phyloP scores from a whole-genome alignment of 768 basidiomycete genomes.

The Leccinum rimulosum region DNA sequence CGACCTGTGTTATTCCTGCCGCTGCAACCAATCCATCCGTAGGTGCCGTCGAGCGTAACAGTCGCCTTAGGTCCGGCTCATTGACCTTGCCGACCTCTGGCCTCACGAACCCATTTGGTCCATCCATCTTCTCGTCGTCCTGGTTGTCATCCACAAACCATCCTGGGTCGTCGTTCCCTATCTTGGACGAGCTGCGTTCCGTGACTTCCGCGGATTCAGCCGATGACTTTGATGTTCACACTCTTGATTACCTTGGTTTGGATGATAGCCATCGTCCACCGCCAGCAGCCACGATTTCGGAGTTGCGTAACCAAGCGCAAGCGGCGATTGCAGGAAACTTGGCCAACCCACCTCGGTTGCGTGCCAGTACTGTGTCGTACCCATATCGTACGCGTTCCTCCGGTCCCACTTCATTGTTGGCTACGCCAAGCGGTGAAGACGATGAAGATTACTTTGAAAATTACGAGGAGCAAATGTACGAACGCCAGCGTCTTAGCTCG shows the following conservation, averaged over 20 bases:
- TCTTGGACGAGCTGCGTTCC: constrained; percentile 79
- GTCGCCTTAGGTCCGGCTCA: constrained; percentile 89
- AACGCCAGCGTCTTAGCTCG: constrained; percentile 57
- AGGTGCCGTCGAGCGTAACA: constrained; percentile 57
- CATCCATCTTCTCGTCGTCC: constrained; percentile 85
- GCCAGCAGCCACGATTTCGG: constrained; percentile 86
- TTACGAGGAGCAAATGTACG: constrained; percentile 44
- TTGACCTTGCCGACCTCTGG: constrained; percentile 80
- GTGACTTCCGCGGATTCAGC: constrained; percentile 75
- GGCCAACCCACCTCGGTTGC: constrained; percentile 72
- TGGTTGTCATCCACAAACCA: constrained; percentile 73
- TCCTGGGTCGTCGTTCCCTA: constrained; percentile 54
- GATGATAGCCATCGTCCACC: constrained; percentile 73
- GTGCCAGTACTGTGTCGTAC: constrained; percentile 91
- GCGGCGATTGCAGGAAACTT: constrained; percentile 85
- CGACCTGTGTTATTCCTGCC: constrained; percentile 57
- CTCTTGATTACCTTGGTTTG: constrained; percentile 93
- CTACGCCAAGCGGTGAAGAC: constrained; percentile 61
- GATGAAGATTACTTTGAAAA: constrained; percentile 76
- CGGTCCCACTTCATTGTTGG: constrained; percentile 55
- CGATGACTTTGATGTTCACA: constrained; percentile 91
- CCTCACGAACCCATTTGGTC: constrained; percentile 80
- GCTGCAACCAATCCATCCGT: constrained; percentile 39
- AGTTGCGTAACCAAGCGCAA: constrained; percentile 86
- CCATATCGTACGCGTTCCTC: constrained; percentile 76